Base-by-base conservation (phyloP, 352 stramenopile species). In the Phytophthora litchii region DNA sequence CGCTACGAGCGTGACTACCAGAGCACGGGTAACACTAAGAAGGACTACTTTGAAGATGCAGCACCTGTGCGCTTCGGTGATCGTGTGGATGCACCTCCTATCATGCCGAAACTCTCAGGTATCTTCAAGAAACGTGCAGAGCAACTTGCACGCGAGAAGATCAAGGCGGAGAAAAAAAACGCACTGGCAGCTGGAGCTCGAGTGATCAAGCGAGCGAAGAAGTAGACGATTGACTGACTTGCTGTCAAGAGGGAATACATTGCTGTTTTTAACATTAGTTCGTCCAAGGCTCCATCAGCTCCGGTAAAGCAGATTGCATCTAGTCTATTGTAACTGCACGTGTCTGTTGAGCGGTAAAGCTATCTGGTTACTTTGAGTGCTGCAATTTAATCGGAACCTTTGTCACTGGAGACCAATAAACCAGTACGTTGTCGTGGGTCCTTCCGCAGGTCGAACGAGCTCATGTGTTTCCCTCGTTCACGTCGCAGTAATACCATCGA, bases 51-150 rank as follows among this genome's bases (percentile, higher is more conserved):
- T 38, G 78, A 85, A 25, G 70, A 80, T 29, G 54, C 54, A 1
- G 83, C 88, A 41, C 70, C 71, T 11, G 83, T 92, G 44, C 67
- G 65, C 25, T 94, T 94, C 55, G 83, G 83, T 2, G 85, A 94
- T 12, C 80, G 85, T 14, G 83, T 91, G 37, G 85, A 94, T 53
- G 85, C 83, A n/a, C 85, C 85, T 8, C 85, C 85, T 3, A 83
- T 92, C 50, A 67, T 94, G 68, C 85, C 85, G 11, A 91, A 92
- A 67, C 81, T 92, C 40, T 80, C 75, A 47, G 84, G 84, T 34
- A 89, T 89, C 29, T 91, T 94, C 53, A 83, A 90, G 54, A 91
- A 91, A 52, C 80, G 83, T n/a, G 84, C 81, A 0, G 71, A 86
- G 5, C 63, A 78, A 35, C 60, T 84, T 9, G 64, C 51, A 14